phyloP scores from a whole-genome alignment of 805 yeast species.

The Candida verbasci region DNA sequence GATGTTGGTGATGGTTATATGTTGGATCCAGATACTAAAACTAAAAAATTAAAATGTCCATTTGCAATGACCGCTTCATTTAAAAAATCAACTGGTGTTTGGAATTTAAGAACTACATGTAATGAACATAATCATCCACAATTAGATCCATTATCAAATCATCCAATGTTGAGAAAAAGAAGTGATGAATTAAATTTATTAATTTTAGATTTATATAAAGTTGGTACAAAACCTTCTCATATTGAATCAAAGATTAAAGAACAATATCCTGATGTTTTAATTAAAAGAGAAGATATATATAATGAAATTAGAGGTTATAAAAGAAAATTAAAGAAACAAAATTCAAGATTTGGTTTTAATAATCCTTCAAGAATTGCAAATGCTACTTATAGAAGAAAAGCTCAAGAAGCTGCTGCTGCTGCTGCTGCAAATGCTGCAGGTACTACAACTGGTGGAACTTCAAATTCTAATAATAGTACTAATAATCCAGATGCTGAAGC shows the following conservation, averaged over 20 bases:
- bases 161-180: conserved; percentile 54
- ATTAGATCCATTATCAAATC: conserved; percentile 50
- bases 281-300: conserved; percentile 55
- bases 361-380: conserved; percentile 7
- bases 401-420: conserved; percentile 5
- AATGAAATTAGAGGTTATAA: conserved; percentile 55
- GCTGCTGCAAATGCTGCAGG: conserved; percentile 7
- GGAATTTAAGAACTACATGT: conserved; percentile 52
- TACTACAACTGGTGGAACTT: neutral
- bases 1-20: conserved; percentile 31
- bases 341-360: conserved; percentile 14
- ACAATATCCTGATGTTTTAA: conserved; percentile 49
- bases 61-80: conserved; percentile 56
- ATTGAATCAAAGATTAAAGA: conserved; percentile 49
- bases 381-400: conserved; percentile 8
- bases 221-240: conserved; percentile 53
- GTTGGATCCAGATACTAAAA: conserved; percentile 38
- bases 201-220: conserved; percentile 47
- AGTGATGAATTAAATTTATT: conserved; percentile 48
- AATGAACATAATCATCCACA: conserved; percentile 59
- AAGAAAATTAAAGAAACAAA: conserved; percentile 43
- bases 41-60: conserved; percentile 54
- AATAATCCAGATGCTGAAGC: conserved; percentile 5
- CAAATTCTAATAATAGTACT: neutral
- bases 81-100: conserved; percentile 44